A percentile compares a stretch with the other conserved stretches of the same genome.
Conservation (phyloP, 441 rosid species). For the Populus tomentosa region DNA sequence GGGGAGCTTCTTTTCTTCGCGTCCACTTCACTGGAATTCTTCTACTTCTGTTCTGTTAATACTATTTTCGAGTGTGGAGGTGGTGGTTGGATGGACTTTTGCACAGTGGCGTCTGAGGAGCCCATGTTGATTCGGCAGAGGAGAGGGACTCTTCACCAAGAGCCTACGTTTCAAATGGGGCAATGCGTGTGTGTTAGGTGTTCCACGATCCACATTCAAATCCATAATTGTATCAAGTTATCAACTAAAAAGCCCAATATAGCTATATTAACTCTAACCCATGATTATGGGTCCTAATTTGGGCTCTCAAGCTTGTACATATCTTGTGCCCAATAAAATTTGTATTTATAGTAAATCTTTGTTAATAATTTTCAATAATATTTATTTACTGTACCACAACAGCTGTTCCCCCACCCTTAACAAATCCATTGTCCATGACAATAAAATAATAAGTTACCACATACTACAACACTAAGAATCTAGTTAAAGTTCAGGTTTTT, state of each 20-base stretch:
- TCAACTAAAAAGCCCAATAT: not conserved
- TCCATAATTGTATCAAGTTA: not conserved
- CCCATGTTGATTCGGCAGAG: constrained; percentile 10
- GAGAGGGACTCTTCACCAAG: constrained; percentile 39
- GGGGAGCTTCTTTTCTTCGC: constrained; percentile 79
- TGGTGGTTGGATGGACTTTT: not conserved
- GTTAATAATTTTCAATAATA: too few species aligned
- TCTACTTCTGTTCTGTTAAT: constrained; percentile 14
- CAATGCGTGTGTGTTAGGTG: not conserved
- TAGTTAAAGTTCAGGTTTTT: too few species aligned
- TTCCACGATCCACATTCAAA: not conserved
- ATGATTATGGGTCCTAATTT: not conserved
- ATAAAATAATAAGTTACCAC: too few species aligned
- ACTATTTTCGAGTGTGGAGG: constrained; percentile 8
- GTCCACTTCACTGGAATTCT: constrained; percentile 78
- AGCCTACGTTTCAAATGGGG: constrained; percentile 19
- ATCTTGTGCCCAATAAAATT: not conserved
- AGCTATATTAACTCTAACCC: not conserved
- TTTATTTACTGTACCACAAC: too few species aligned
- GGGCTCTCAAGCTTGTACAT: not conserved
- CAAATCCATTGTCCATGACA: too few species aligned
- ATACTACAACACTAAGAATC: too few species aligned
- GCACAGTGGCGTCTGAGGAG: not conserved
- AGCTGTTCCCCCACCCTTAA: too few species aligned
- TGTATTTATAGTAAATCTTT: too few species aligned